A percentile compares a stretch with the other conserved stretches of the same genome.
Evolutionary conservation across 2,329 filamentous ascomycete genomes (phyloP).

Genomic region (Penicillium sp.): DNA sequence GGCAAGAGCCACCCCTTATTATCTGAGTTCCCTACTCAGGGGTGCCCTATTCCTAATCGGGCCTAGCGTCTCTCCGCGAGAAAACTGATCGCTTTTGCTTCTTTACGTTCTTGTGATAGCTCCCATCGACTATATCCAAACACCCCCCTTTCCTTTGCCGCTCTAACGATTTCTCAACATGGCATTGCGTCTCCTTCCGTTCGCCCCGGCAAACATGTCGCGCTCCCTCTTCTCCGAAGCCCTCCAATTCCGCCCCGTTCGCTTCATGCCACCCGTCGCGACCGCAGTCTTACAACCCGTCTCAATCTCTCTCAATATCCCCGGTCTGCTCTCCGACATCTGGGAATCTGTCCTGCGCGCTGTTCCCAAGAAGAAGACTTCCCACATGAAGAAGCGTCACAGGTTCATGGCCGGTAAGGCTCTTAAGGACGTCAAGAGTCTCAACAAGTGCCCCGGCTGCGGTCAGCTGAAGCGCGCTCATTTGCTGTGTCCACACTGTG

Average conservation of each 20-base stretch:
- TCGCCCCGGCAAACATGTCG: slow-evolving; percentile 14
- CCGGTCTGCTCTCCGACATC: slow-evolving; percentile 73
- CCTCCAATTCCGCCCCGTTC: slow-evolving; percentile 30
- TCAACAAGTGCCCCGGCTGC: slow-evolving; percentile 89
- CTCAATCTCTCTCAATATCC: slow-evolving; percentile 61
- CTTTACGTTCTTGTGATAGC: slow-evolving; percentile 7
- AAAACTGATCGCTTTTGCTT: slow-evolving; percentile 10
- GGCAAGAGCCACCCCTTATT: slow-evolving; percentile 19
- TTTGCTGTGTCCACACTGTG: slow-evolving; percentile 82
- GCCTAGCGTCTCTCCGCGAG: slow-evolving; percentile 34
- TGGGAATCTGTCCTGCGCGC: slow-evolving; percentile 92
- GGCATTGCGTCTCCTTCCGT: slow-evolving; percentile 30
- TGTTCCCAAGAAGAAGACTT: slow-evolving; percentile 98
- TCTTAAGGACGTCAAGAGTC: slow-evolving; percentile 80
- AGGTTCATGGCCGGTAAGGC: slow-evolving; percentile 95
- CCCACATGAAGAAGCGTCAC: slow-evolving; percentile 90
- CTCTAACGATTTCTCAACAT: slow-evolving; percentile 18
- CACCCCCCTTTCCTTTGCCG: background rate
- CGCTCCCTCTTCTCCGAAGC: slow-evolving; percentile 19
- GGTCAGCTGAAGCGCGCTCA: slow-evolving; percentile 87
- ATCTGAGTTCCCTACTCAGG: slow-evolving; percentile 36
- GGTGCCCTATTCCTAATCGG: slow-evolving; percentile 33
- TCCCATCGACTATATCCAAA: background rate
- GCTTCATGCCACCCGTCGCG: slow-evolving; percentile 49
- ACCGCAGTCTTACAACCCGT: slow-evolving; percentile 62